Evolutionary conservation across 2,329 filamentous ascomycete genomes (phyloP).

Genomic region (Harringtonia lauricola): DNA sequence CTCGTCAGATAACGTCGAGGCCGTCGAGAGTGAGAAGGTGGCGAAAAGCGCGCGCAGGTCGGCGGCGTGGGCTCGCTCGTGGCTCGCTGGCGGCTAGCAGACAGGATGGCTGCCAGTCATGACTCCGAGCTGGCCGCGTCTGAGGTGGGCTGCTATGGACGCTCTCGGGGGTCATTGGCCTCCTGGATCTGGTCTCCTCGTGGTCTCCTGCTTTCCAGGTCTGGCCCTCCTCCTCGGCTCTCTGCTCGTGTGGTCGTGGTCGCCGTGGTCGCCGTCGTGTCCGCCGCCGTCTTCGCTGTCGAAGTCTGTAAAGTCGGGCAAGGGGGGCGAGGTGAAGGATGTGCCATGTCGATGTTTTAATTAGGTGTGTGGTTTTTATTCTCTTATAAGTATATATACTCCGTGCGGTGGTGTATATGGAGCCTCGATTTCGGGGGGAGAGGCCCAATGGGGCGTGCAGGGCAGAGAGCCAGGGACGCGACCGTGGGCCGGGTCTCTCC

Average conservation of each 20-base stretch:
- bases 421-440: conserved; percentile 18
- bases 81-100: no score
- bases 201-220: no score
- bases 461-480: conserved; percentile 12
- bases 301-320: not conserved
- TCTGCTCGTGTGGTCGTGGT: not conserved
- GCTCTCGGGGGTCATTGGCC: not conserved
- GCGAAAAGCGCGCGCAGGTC: no score
- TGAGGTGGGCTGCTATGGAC: no score
- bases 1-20: no score
- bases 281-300: conserved; percentile 5
- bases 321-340: conserved; percentile 11
- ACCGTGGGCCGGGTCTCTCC: conserved; percentile 21
- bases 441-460: conserved; percentile 10
- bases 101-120: no score
- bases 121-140: no score
- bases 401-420: conserved; percentile 17
- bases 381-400: not conserved
- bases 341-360: conserved; percentile 28
- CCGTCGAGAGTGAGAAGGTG: no score
- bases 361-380: conserved; percentile 20
- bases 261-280: not conserved
- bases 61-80: no score
- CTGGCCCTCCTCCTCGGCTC: no score
- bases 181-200: not conserved